Evolutionary conservation across 306 rosid species (phyloP).

Genomic region (Vicia sativa): DNA sequence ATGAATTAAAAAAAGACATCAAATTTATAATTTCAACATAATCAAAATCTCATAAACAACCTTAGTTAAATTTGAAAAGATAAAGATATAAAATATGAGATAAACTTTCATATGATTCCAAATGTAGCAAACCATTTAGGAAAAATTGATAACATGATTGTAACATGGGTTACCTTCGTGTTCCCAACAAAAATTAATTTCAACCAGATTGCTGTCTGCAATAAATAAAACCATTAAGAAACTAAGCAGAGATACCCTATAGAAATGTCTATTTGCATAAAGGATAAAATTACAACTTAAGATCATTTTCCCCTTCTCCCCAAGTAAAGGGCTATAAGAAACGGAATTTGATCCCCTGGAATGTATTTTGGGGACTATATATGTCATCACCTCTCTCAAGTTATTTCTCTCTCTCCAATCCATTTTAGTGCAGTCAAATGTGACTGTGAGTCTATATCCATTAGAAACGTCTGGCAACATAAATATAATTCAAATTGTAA

Average conservation of each 20-base stretch:
- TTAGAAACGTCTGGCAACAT: too few species aligned
- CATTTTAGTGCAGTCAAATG: too few species aligned
- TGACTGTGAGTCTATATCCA: too few species aligned
- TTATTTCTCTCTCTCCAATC: neutral
- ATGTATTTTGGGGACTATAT: too few species aligned
- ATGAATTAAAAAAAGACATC: too few species aligned
- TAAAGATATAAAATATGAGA: neutral
- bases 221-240: conserved; percentile 34
- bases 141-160: conserved; percentile 24
- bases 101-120: conserved; percentile 12
- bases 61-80: too few species aligned
- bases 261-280: neutral
- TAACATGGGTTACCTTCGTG: conserved; percentile 1
- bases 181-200: conserved; percentile 21
- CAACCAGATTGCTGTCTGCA: conserved; percentile 29
- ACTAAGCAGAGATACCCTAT: conserved; percentile 23
- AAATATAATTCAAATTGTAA: too few species aligned
- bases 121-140: conserved; percentile 15
- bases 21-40: too few species aligned
- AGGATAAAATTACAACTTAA: conserved; percentile 10
- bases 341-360: too few species aligned
- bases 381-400: too few species aligned
- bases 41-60: too few species aligned
- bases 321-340: neutral
- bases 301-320: neutral